Base-by-base conservation (phyloP, 202 grass and related monocot genomes). In the Panicum virgatum region DNA sequence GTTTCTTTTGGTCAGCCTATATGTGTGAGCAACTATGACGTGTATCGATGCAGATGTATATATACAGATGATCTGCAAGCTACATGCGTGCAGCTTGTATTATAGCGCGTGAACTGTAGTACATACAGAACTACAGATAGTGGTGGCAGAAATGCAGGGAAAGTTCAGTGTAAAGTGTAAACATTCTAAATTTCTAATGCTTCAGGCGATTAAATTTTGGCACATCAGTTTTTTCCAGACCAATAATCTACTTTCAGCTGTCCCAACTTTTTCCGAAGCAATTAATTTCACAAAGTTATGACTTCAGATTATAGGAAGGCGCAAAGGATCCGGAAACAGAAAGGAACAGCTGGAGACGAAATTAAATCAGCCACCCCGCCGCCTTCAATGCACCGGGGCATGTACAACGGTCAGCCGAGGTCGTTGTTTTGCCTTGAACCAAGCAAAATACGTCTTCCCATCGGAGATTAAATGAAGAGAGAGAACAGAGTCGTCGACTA, bases 11-110 rank as follows among this genome's bases (percentile, higher is more conserved):
- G 18, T 59, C 72, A 76, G n/a, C 66, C 38, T 45, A 36, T 58
- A 77, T 84, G 82, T 5, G 22, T 64, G 54, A 62, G 22, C 13
- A 60, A 72, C 39, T 36, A 16, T 40, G 48, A 26, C 22, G 54
- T 74, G 32, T 64, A 36, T 30, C 13, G 1, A 32, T 63, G 27
- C 26, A 29, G 14, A 63, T 19, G 34, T 7, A 61, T 5, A 39
- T 4, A 39, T 0, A 39, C 1, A 60, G 14, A 4, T n/a, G n/a
- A n/a, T n/a, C n/a, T n/a, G n/a, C n/a, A n/a, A n/a, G n/a, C 25
- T 14, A 60, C 23, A 27, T 59, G 40, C 40, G 9, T 43, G 40
- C 40, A 43, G 13, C 27, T 15, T 7, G 29, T 34, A 29, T 43
- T 10, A 43, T 1, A 43, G 9, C 5, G 38, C 38, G 38, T 39